phyloP scores from a whole-genome alignment of 352 stramenopile genomes.

The Phytophthora capsici region DNA sequence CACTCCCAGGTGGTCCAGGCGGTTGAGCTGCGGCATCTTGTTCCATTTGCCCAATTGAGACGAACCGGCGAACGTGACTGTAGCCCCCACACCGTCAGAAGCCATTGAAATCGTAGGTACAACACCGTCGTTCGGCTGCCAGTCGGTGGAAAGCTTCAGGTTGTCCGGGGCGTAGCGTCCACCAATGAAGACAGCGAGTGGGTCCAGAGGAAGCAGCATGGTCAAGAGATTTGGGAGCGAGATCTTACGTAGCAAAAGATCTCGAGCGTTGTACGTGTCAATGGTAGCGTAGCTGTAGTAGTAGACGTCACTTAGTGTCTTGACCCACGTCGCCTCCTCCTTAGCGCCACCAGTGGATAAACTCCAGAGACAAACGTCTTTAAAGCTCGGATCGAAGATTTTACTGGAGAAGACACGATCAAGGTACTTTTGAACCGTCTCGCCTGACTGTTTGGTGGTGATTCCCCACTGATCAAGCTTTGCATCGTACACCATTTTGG shows the following conservation, averaged over 20 bases:
- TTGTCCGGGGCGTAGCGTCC: conserved; percentile 40
- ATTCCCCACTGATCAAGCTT: conserved; percentile 62
- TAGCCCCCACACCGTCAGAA: conserved; percentile 35
- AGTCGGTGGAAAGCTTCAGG: conserved; percentile 39
- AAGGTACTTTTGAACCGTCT: conserved; percentile 44
- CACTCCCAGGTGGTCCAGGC: conserved; percentile 55
- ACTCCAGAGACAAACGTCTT: conserved; percentile 55
- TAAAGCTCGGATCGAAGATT: conserved; percentile 49
- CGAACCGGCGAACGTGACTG: conserved; percentile 34
- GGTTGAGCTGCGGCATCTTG: conserved; percentile 50
- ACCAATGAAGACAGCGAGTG: conserved; percentile 42
- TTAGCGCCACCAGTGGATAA: conserved; percentile 51
- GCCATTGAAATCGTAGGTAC: conserved; percentile 56
- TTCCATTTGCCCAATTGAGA: conserved; percentile 60
- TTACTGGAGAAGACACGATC: conserved; percentile 47
- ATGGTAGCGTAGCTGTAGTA: conserved; percentile 64
- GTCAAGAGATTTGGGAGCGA: conserved; percentile 54
- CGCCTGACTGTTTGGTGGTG: conserved; percentile 28
- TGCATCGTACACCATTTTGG: conserved; percentile 49
- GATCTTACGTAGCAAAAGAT: conserved; percentile 47
- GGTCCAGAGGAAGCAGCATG: conserved; percentile 51
- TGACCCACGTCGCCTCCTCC: conserved; percentile 60
- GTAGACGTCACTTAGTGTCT: conserved; percentile 58
- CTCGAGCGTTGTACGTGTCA: conserved; percentile 43
- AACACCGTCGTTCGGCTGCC: conserved; percentile 57